Conservation (phyloP, 2,329 filamentous ascomycete genomes). For the Aspergillus transmontanensis region DNA sequence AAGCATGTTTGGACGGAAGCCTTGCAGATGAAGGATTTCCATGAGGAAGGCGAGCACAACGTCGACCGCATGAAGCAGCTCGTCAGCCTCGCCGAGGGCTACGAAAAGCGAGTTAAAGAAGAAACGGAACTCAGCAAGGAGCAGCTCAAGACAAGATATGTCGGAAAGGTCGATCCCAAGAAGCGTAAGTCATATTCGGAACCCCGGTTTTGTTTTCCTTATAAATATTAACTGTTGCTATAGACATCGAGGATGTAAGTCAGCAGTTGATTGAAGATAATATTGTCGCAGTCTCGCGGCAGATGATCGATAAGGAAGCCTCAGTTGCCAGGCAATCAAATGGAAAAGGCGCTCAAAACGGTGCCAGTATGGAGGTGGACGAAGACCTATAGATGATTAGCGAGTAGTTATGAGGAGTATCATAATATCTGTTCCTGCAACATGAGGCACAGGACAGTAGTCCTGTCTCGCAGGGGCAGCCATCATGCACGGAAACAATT, state of each 20-base stretch:
- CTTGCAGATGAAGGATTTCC: constrained; percentile 94
- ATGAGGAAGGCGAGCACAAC: constrained; percentile 78
- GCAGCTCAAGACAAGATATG: constrained; percentile 97
- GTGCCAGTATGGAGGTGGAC: constrained; percentile 68
- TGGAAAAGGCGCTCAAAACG: constrained; percentile 48
- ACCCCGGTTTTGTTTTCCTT: neutral
- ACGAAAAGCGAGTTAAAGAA: constrained; percentile 98
- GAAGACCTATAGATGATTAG: constrained; percentile 52
- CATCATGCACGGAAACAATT: constrained; percentile 5
- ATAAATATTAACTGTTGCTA: constrained; percentile 23
- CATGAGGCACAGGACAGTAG: neutral
- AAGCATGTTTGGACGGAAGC: constrained; percentile 99
- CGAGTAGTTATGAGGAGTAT: constrained; percentile 8
- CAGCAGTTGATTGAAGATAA: constrained; percentile 99
- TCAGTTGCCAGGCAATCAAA: constrained; percentile 72
- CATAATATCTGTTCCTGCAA: constrained; percentile 1
- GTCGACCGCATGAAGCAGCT: constrained; percentile 86
- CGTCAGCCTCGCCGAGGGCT: constrained; percentile 87
- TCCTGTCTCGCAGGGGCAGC: neutral
- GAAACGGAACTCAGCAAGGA: constrained; percentile 97
- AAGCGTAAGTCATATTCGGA: constrained; percentile 64
- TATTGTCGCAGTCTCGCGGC: constrained; percentile 94
- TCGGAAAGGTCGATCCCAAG: constrained; percentile 98
- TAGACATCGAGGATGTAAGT: constrained; percentile 89
- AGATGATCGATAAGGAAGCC: constrained; percentile 99